phyloP scores from a whole-genome alignment of 139 green algal species.

The Volvox reticuliferus region DNA sequence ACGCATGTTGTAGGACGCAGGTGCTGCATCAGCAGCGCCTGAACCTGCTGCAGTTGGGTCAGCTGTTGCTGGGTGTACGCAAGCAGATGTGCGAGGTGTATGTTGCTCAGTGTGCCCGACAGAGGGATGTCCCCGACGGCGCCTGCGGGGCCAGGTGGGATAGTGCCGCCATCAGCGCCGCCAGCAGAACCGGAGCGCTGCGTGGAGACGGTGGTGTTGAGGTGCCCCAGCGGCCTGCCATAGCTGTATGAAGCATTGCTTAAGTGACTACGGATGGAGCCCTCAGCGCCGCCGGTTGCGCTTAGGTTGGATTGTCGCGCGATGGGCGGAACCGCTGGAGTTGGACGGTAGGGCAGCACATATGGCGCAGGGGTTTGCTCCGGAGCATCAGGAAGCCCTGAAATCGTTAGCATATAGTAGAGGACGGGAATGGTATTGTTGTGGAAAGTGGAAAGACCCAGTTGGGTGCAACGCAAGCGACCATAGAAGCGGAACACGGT shows the following conservation, averaged over 20 bases:
- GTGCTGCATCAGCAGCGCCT: slow-evolving; percentile 29
- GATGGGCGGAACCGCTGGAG: background rate
- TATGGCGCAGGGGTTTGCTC: background rate
- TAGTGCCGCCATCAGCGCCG: background rate
- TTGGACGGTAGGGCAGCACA: slow-evolving; percentile 12
- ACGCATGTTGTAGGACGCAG: too few relatives aligned
- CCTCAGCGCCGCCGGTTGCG: background rate
- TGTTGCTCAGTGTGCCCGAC: background rate
- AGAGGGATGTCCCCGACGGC: background rate
- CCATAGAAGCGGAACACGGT: too few relatives aligned
- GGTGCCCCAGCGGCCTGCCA: background rate
- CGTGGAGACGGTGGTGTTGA: background rate
- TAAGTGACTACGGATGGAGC: background rate
- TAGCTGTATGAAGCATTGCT: background rate
- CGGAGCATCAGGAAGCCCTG: background rate
- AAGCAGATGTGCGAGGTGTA: background rate
- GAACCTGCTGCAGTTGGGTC: slow-evolving; percentile 21
- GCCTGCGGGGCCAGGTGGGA: background rate
- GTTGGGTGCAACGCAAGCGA: too few relatives aligned
- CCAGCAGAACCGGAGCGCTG: background rate
- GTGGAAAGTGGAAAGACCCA: too few relatives aligned
- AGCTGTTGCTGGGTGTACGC: slow-evolving; percentile 22
- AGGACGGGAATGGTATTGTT: background rate
- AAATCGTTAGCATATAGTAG: background rate
- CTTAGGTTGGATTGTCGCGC: background rate